Percentiles rank a stretch among this genome's conserved stretches.
Evolutionary conservation across 345 rosid species (phyloP).

Genomic region (Gossypium longicalyx): DNA sequence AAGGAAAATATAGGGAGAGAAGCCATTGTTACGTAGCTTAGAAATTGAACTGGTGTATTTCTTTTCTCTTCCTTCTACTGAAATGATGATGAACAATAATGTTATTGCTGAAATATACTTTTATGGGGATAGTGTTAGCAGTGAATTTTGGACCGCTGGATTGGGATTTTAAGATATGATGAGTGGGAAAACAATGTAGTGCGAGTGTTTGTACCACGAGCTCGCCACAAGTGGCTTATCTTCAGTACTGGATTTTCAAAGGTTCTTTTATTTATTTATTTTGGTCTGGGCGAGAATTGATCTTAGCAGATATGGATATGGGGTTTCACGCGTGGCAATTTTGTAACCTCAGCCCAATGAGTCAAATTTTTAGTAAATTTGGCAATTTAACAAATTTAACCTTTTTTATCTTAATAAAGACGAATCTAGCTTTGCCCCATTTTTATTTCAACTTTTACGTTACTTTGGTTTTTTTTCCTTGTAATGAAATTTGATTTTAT

Average conservation of each 20-base stretch:
- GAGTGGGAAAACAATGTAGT: background rate
- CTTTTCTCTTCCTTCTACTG: no score
- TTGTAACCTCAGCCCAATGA: background rate
- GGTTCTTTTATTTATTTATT: background rate
- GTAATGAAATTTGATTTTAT: no score
- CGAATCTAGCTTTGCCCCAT: background rate
- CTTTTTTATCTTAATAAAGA: no score
- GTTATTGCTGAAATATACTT: background rate
- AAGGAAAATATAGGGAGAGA: conserved; percentile 36
- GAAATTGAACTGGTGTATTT: background rate
- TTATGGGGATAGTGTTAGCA: background rate
- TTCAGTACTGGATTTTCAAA: conserved; percentile 2
- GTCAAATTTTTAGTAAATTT: background rate
- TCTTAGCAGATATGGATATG: conserved; percentile 25
- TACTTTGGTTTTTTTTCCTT: no score
- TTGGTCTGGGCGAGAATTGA: background rate
- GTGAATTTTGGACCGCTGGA: conserved; percentile 3
- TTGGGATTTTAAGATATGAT: background rate
- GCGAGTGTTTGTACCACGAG: conserved; percentile 35
- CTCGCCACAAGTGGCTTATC: conserved; percentile 65
- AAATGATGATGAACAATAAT: background rate
- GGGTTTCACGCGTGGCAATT: conserved; percentile 31
- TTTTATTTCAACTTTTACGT: background rate
- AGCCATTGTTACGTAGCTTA: conserved; percentile 33
- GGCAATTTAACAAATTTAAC: background rate